These are phyloP conservation scores for Blastobotrys arbuscula DNA, from an alignment of 1,139 yeast species.

Conservation along the genomic window DNA sequence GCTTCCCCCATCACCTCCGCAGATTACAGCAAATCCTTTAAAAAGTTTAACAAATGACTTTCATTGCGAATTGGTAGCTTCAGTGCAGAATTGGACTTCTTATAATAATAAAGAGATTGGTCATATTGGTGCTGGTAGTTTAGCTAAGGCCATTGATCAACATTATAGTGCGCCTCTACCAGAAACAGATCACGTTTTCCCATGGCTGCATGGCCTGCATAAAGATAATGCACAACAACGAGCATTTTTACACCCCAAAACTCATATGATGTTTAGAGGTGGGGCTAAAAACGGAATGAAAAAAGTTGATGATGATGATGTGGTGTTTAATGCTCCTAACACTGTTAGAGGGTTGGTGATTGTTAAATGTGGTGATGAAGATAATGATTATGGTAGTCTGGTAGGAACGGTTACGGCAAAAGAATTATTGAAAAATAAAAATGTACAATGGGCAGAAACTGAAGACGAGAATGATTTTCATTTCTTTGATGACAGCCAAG, in stretches of 20 bases:
- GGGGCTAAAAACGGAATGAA: conserved; percentile 15
- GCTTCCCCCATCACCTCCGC: background rate
- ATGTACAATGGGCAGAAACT: background rate
- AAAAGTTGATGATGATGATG: conserved; percentile 12
- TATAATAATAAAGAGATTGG: conserved; percentile 12
- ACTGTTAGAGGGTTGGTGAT: conserved; percentile 30
- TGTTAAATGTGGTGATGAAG: conserved; percentile 38
- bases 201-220: conserved; percentile 78
- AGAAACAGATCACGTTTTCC: conserved; percentile 64
- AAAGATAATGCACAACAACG: conserved; percentile 32
- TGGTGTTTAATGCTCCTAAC: conserved; percentile 18
- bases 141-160: conserved; percentile 29
- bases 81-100: background rate
- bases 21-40: background rate
- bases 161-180: conserved; percentile 51
- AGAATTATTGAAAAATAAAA: conserved; percentile 45
- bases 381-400: conserved; percentile 40
- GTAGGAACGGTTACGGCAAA: conserved; percentile 57
- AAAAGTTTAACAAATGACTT: background rate
- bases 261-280: conserved; percentile 15
- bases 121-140: conserved; percentile 26
- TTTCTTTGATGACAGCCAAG: background rate
- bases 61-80: background rate
- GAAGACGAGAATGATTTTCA: conserved; percentile 1
- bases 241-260: conserved; percentile 29